A percentile compares a stretch with the other conserved stretches of the same genome.
phyloP scores from a whole-genome alignment of 306 rosid species.

The Lablab purpureus region DNA sequence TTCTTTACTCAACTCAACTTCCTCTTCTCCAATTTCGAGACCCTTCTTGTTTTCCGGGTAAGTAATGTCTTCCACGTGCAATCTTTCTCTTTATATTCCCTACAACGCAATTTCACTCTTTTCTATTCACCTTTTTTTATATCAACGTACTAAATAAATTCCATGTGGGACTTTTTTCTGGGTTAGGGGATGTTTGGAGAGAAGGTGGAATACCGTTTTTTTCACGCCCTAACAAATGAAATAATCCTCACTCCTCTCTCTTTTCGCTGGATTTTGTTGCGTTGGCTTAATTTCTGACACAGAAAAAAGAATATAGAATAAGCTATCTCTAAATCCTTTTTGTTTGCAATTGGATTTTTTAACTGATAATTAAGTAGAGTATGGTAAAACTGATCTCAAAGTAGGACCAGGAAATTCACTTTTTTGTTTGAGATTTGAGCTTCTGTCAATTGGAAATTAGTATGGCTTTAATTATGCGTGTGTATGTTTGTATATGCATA shows the following conservation, averaged over 20 bases:
- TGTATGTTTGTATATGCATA: background rate
- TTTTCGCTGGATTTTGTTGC: background rate
- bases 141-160: background rate
- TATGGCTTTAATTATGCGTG: background rate
- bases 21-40: conserved; percentile 1
- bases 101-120: background rate
- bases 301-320: background rate
- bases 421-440: background rate
- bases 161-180: background rate
- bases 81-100: background rate
- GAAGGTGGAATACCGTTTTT: background rate
- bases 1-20: background rate
- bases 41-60: background rate
- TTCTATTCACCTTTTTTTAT: background rate
- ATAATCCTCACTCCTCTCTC: background rate
- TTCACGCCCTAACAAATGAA: background rate
- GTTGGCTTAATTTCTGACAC: background rate
- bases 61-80: background rate
- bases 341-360: conserved; percentile 4
- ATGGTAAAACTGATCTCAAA: conserved; percentile 6
- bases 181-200: background rate
- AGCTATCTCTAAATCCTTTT: background rate
- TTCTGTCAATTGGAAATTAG: conserved; percentile 10
- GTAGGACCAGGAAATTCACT: background rate
- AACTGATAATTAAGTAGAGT: background rate